Conservation (phyloP, 345 rosid genomes). For the Raphanus sativus region DNA sequence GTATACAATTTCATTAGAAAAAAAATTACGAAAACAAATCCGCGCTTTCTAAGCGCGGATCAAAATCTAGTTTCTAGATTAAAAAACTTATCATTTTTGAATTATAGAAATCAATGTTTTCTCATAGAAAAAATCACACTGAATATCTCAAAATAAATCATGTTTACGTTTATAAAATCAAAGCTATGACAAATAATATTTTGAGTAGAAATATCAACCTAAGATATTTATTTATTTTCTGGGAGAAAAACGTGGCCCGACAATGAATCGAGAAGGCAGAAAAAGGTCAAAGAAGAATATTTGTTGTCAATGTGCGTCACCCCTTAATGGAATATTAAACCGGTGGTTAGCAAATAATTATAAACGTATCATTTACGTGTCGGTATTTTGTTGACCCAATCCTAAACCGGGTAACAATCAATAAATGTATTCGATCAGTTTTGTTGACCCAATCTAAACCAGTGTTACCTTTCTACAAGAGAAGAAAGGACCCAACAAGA, state of each 20-base stretch:
- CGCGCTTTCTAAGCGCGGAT: no score
- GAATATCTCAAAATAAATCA: no score
- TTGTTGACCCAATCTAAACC: conserved; percentile 34
- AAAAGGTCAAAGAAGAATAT: conserved; percentile 10
- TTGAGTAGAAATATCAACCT: background rate
- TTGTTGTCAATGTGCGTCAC: conserved; percentile 22
- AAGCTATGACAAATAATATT: no score
- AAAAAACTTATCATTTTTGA: no score
- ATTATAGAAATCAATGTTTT: no score
- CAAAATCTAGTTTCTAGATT: no score
- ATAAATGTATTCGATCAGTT: background rate
- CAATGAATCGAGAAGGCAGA: conserved; percentile 24
- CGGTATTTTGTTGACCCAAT: conserved; percentile 24
- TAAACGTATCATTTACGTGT: background rate
- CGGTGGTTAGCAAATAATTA: conserved; percentile 12
- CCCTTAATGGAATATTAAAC: conserved; percentile 4
- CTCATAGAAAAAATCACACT: no score
- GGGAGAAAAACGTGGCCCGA: background rate
- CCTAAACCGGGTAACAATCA: conserved; percentile 14
- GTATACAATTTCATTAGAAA: no score
- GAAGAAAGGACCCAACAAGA: background rate
- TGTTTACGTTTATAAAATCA: no score
- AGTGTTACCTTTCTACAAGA: background rate
- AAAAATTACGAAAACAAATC: no score
- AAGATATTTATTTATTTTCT: conserved; percentile 2